These are phyloP conservation scores for Calonectria ilicicola DNA, from an alignment of 2,329 filamentous ascomycete species.

Conservation along the genomic window DNA sequence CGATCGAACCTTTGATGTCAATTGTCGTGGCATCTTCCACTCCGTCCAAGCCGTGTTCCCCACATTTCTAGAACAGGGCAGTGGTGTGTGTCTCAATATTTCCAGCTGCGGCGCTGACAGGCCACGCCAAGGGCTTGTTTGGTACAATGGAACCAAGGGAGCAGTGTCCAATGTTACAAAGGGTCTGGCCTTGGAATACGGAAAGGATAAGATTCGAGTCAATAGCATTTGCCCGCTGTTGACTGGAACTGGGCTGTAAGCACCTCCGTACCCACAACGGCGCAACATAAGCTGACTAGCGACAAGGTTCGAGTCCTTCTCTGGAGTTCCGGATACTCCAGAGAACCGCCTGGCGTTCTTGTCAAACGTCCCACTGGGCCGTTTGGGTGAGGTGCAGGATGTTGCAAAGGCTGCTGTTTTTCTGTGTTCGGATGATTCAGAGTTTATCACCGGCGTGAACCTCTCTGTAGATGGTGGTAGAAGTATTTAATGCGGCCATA, in stretches of 20 bases:
- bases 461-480: neutral
- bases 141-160: constrained; percentile 2
- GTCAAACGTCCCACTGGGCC: neutral
- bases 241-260: neutral
- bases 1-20: constrained; percentile 1
- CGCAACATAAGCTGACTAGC: neutral
- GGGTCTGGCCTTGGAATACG: neutral
- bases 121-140: neutral
- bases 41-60: neutral
- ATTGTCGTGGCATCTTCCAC: neutral
- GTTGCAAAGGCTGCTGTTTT: neutral
- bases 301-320: neutral
- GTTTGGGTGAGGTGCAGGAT: neutral
- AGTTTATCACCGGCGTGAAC: neutral
- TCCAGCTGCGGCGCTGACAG: neutral
- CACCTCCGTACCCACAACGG: fast-evolving
- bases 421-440: neutral
- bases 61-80: neutral
- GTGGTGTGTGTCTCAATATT: neutral
- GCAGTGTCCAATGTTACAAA: neutral
- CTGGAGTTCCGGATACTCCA: neutral
- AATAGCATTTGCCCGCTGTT: neutral
- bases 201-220: neutral
- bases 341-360: neutral
- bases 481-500: neutral